Conservation (phyloP, 2,329 filamentous ascomycete genomes). For the Fusarium sp. region DNA sequence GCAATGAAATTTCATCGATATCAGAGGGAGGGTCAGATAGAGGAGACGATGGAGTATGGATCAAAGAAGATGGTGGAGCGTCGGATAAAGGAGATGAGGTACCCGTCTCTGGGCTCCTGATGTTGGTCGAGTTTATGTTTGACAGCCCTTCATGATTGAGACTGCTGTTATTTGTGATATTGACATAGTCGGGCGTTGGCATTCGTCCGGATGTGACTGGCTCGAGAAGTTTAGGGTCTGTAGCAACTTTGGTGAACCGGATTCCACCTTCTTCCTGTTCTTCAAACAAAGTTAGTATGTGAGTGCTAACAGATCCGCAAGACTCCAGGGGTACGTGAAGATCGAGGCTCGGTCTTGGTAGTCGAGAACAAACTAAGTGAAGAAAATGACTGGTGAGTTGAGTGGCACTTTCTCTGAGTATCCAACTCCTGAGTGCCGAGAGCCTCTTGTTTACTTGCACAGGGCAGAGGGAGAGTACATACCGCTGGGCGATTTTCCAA, state of each 20-base stretch:
- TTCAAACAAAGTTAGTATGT: not conserved
- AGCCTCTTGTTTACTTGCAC: not conserved
- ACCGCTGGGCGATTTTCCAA: conserved; percentile 20
- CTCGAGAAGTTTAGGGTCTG: not conserved
- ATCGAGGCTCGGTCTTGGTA: not conserved
- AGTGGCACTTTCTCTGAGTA: not conserved
- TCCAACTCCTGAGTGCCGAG: not conserved
- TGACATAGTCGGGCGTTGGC: not conserved
- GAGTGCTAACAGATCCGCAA: not conserved
- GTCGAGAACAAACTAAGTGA: too few relatives aligned
- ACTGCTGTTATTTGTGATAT: not conserved
- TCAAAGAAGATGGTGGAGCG: not conserved
- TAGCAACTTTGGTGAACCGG: not conserved
- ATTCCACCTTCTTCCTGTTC: not conserved
- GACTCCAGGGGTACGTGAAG: not conserved
- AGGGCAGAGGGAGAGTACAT: not conserved
- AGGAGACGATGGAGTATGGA: not conserved
- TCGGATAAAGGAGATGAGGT: not conserved
- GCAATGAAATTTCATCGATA: not conserved
- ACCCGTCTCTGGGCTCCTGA: not conserved
- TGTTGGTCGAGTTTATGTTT: not conserved
- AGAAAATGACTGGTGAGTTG: not conserved
- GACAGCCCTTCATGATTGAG: not conserved
- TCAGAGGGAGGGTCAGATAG: not conserved
- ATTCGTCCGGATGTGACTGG: not conserved